A percentile compares a stretch with the other conserved stretches of the same genome.
These are phyloP conservation scores for Penicillium waksmanii DNA, from an alignment of 495 filamentous ascomycete species.

Conservation along the genomic window DNA sequence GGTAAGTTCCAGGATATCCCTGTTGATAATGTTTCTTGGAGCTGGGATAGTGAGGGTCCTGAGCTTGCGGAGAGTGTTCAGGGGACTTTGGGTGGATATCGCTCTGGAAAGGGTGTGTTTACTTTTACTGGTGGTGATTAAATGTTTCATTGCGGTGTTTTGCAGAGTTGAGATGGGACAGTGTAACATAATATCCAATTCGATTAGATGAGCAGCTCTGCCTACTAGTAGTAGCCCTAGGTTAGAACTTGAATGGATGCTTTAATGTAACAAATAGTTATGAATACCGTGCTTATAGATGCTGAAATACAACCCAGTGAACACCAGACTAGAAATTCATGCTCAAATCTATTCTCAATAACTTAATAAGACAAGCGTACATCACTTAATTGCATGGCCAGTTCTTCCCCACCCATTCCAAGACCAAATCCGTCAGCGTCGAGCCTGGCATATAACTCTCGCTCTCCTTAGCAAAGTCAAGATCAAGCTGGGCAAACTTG, in stretches of 20 bases:
- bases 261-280: too few species aligned
- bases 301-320: too few species aligned
- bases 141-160: neutral
- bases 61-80: slow-evolving; percentile 66
- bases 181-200: neutral
- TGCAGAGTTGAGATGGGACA: neutral
- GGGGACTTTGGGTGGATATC: slow-evolving; percentile 76
- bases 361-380: too few species aligned
- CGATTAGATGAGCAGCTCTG: too few species aligned
- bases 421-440: slow-evolving; percentile 74
- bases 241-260: too few species aligned
- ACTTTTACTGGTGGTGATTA: slow-evolving; percentile 63
- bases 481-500: slow-evolving; percentile 62
- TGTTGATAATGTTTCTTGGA: slow-evolving; percentile 77
- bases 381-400: slow-evolving; percentile 57
- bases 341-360: too few species aligned
- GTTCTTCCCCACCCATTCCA: slow-evolving; percentile 76
- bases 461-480: slow-evolving; percentile 59
- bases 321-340: too few species aligned
- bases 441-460: slow-evolving; percentile 64
- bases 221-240: too few species aligned
- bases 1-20: slow-evolving; percentile 85
- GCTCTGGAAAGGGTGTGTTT: slow-evolving; percentile 87
- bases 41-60: slow-evolving; percentile 71
- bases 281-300: too few species aligned